Conservation (phyloP, 1,284 basidiomycete species). For the Austroboletus niveus region DNA sequence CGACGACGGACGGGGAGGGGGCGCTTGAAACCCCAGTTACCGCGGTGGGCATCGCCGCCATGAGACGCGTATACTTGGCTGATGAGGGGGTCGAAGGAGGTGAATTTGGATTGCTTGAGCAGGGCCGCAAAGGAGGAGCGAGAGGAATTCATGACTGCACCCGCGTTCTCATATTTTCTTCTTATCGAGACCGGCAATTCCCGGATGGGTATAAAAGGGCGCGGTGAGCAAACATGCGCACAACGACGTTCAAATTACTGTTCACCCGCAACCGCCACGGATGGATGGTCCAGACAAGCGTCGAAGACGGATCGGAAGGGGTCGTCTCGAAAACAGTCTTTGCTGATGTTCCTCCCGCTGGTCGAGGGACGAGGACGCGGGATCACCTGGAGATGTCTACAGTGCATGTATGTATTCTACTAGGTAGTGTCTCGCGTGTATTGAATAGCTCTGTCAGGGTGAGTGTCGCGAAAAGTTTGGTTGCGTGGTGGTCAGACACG, state of each 20-base stretch:
- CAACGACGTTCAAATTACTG: conserved; percentile 76
- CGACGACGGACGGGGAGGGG: conserved; percentile 64
- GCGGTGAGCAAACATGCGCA: conserved; percentile 10
- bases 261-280: conserved; percentile 50
- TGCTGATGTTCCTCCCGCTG: conserved; percentile 82
- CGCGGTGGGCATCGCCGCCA: conserved; percentile 65
- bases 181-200: conserved; percentile 19
- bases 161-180: background rate
- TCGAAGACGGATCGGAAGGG: conserved; percentile 56
- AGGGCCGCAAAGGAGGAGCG: conserved; percentile 69
- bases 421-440: background rate
- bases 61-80: conserved; percentile 69
- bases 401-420: background rate
- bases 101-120: conserved; percentile 73
- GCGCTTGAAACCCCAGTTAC: conserved; percentile 79
- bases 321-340: conserved; percentile 84
- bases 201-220: conserved; percentile 22
- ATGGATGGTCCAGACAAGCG: conserved; percentile 86
- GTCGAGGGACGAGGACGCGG: conserved; percentile 84
- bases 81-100: conserved; percentile 70
- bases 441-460: background rate
- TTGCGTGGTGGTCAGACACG: conserved; percentile 35
- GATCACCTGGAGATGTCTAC: conserved; percentile 84
- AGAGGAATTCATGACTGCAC: conserved; percentile 31
- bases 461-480: conserved; percentile 2